Base-by-base conservation (phyloP, 306 rosid species). In the Casuarina cunninghamiana region DNA sequence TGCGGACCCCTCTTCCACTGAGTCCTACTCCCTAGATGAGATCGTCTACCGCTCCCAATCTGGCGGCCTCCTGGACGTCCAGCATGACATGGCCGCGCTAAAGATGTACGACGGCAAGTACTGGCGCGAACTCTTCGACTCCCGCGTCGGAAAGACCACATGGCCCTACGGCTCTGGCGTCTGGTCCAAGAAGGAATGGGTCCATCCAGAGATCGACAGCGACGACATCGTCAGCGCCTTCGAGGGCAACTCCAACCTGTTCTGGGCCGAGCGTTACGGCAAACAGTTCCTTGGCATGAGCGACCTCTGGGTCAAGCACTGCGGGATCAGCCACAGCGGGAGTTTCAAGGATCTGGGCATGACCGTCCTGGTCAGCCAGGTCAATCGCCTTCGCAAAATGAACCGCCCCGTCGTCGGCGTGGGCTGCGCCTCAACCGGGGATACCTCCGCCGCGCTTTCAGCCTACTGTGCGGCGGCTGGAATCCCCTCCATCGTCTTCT, bases 111-210 rank as follows among this genome's bases (percentile, higher is more conserved):
- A 87, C 50, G 98, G 93, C 2, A 81, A 78, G 16, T 87, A 91
- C 84, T 93, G 98, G 98, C 90, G 93, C 19, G 75, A 79, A 66
- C 93, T 90, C 75, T 93, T 93, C 41, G 97, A 91, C 60, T 93
- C 97, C 0, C 90, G 95, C 11, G 84, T 91, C 6, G 95, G 93
- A 1, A 91, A 90, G 78, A 89, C 97, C 44, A 91, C 90, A 3
- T 93, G 97, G 98, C 98, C 98, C 4, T 93, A 91, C 38, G 93
- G 95, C 5, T 93, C 97, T 3, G 94, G 97, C 3, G 98, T 93
- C 37, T 93, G 97, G 98, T 85, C 89, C 79, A 93, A 91, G 80
- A 93, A 93, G 51, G 97, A 93, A 51, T 93, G 96, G 96, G 97
- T 93, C 8, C 53, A 89, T 2, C 97, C 96, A 0, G 94, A 91